These are phyloP conservation scores for Sugiyamaella chiloensis DNA, from an alignment of 805 yeast species.

Conservation along the genomic window DNA sequence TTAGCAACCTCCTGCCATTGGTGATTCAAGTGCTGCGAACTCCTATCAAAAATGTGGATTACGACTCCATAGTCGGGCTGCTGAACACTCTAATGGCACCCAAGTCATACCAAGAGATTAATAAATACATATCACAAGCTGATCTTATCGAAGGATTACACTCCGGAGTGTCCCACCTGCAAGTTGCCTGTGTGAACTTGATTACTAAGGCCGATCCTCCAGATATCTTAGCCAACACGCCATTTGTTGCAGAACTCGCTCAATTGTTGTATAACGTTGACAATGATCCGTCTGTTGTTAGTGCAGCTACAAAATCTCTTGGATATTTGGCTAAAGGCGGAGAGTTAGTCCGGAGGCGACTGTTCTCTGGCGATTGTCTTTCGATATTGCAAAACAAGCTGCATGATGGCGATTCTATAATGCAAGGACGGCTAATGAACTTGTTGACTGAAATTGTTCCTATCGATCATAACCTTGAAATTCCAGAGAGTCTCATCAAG, in stretches of 20 bases:
- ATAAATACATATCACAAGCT: constrained; percentile 26
- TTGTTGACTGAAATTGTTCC: constrained; percentile 30
- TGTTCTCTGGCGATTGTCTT: constrained; percentile 30
- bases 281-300: constrained; percentile 26
- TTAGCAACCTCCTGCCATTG: constrained; percentile 4
- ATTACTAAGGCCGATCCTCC: constrained; percentile 32
- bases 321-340: constrained; percentile 27
- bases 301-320: constrained; percentile 20
- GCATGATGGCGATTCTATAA: constrained; percentile 22
- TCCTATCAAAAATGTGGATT: constrained; percentile 11
- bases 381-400: constrained; percentile 26
- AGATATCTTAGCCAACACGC: constrained; percentile 36
- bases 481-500: constrained; percentile 30
- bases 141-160: constrained; percentile 32
- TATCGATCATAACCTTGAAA: constrained; percentile 17
- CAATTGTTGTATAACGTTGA: constrained; percentile 24
- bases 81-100: constrained; percentile 30
- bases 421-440: constrained; percentile 31
- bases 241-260: constrained; percentile 29
- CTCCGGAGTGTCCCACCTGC: constrained; percentile 29
- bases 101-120: constrained; percentile 32
- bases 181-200: constrained; percentile 28
- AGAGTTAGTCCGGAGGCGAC: constrained; percentile 32
- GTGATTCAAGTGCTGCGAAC: constrained; percentile 6
- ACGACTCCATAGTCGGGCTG: constrained; percentile 20